Evolutionary conservation across 176 grass and related monocot genomes (phyloP), one percentile per base, ranked within the genome.

Genomic region (Puccinellia tenuiflora): DNA sequence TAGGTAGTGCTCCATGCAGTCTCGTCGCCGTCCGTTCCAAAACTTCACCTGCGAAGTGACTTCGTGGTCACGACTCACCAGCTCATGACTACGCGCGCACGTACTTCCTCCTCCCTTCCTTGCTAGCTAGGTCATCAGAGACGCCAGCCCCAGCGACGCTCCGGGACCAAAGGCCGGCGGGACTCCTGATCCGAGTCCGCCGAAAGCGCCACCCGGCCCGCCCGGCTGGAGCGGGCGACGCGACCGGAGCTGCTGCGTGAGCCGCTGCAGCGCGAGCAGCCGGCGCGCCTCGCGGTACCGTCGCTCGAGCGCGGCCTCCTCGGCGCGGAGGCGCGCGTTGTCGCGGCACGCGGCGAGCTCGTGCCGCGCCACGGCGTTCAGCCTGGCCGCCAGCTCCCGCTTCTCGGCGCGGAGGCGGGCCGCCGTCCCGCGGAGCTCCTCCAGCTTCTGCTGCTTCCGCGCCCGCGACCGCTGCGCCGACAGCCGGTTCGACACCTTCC

Each of bases 401-500:
- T 73, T 90, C 80, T 91, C 37, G 25, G 26, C 88, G 38, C 85
- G 85, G 31, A 92, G 88, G 10, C 24, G 48, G 21, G 77, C 88
- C 0, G 37, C 72, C 31, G 24, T 2, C 26, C 22, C 40, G 2
- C 62, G 79, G 37, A 96, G 81, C 65, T 92, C 88, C 76, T 90
- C 90, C 55, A 96, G 78, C 25, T 65, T 77, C 71, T 81, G 83
- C 85, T 90, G 90, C 83, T 92, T 96, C 24, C 90, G 88, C 86
- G 87, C 85, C 33, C 93, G 80, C 29, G 90, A 96, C 47, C 88
- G 78, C 61, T 66, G 90, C 68, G 93, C 93, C 29, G 93, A 96
- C 80, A 92, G 88, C 38, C 90, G 86, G 90, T 96, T 96, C 62
- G 90, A 96, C 16, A 72, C 18, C 90, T 90, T 96, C 83, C 93